Evolutionary conservation across 306 rosid genomes (phyloP), one percentile per base, ranked within the genome.

Genomic region (Alnus rubra): DNA sequence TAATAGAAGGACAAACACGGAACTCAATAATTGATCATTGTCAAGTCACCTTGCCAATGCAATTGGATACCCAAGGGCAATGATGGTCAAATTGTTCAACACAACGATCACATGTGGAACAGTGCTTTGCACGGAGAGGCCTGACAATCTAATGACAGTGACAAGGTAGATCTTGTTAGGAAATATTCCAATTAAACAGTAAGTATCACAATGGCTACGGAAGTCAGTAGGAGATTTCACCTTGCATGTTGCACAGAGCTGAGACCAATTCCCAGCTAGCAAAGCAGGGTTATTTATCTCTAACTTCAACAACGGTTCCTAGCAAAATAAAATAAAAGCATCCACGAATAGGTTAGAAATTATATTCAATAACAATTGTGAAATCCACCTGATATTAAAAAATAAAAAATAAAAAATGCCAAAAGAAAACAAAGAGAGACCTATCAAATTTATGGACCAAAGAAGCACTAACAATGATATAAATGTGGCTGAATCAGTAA

Each of bases 51-150:
- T 95, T 95, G 88, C 99, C 99, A 51, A 95, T 91, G 87, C 99
- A 96, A 88, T 96, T 96, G 82, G 99, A 96, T 72, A 96, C 99
- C 99, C 99, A 96, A 19, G 99, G 99, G 84, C 99, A 96, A 82
- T 96, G 99, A 84, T 93, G 99, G 76, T 96, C 99, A 83, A 96
- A 96, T 80, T 96, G 99, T 79, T 96, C 99, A 74, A 96, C 96
- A 81, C 99, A 96, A 68, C 94, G 96, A 83, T 93, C 86, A 74
- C 99, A 96, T 30, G 93, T 90, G 74, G 98, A 91, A 82, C 99
- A 96, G 75, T 96, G 99, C 88, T 96, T 96, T 60, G 99, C 99
- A 44, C 99, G 99, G 78, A 91, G 98, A 73, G 99, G 99, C 86
- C 98, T 91, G 87, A 96, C 99, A 91, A 96, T 96, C 99, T 96